Base-by-base conservation (phyloP, 192 early-diverging fungal species). In the Linnemannia schmuckeri region DNA sequence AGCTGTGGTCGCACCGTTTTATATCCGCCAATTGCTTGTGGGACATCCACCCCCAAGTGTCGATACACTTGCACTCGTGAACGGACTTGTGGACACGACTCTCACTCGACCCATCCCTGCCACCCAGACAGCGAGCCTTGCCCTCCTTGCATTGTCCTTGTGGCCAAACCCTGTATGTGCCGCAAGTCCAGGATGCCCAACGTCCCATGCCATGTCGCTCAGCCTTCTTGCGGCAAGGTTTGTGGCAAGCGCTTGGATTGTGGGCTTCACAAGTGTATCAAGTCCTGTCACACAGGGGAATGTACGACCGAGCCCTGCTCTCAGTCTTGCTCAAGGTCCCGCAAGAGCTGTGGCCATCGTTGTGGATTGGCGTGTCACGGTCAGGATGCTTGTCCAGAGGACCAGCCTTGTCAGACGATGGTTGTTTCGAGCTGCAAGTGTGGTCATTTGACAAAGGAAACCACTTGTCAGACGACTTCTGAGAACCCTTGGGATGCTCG, bases 141-240 rank as follows among this genome's bases (percentile, higher is more conserved):
- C 61, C 96, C 98, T 17, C 97, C 97, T 27, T 99, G 98, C 89
- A 89, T 96, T 15, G 90, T 95, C 37, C 92, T 99, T 52, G 95
- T 96, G 1, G 86, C 91, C 10, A 89, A 93, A 41, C 75, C 63
- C 70, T 96, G 95, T 77, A 90, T 93, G 88, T 98, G 97, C 82
- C 96, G 96, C 44, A 95, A 93, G 74, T 90, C 90, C 20, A 89
- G 89, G 47, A 85, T 97, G 84, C 93, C 91, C 33, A 97, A 95
- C 75, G 88, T 97, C 10, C 94, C 96, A 5, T 98, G 97, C 82
- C 95, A 96, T 61, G 90, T 95, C 20, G 90, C 88, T 38, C 86
- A 89, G 7, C 93, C 93, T 18, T 92, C 91, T 37, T 97, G 96
- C 87, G 96, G 96, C 12, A 74, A 80, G 15, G 83, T 88, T 24